These are phyloP conservation scores for Zygoascus tannicola DNA, from an alignment of 805 yeast species.

Conservation along the genomic window DNA sequence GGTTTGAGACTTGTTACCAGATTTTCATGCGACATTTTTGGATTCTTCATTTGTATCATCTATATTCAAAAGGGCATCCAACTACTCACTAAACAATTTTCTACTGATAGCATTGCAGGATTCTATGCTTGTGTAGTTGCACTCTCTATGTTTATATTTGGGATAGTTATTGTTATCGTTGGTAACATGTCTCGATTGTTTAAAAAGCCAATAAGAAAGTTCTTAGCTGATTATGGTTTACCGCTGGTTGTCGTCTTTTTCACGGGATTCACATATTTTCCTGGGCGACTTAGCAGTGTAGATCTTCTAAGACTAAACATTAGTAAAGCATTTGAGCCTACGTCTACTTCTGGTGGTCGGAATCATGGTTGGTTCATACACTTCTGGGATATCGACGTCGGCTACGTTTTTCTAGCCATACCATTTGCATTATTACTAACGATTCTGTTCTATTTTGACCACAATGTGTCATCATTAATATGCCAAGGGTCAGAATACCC, in stretches of 20 bases:
- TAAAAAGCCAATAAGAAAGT: conserved; percentile 49
- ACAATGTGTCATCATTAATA: conserved; percentile 87
- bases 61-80: conserved; percentile 88
- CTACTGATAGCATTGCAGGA: conserved; percentile 36
- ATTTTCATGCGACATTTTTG: conserved; percentile 88
- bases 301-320: conserved; percentile 57
- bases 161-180: conserved; percentile 48
- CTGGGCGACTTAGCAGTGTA: conserved; percentile 57
- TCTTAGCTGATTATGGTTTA: conserved; percentile 78
- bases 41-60: conserved; percentile 78
- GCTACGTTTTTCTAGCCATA: conserved; percentile 75
- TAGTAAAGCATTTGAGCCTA: conserved; percentile 67
- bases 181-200: conserved; percentile 59
- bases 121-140: conserved; percentile 71
- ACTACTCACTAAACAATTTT: conserved; percentile 64
- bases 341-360: conserved; percentile 31
- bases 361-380: conserved; percentile 66
- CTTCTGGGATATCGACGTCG: conserved; percentile 65
- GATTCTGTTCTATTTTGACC: conserved; percentile 84
- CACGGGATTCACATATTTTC: conserved; percentile 89
- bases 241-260: conserved; percentile 80
- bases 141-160: conserved; percentile 65
- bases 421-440: conserved; percentile 89
- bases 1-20: conserved; percentile 63
- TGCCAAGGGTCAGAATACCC: conserved; percentile 81